A percentile compares a stretch with the other conserved stretches of the same genome.
Conservation (phyloP, 192 early-diverging fungal genomes). For the Backusella macrospora region DNA sequence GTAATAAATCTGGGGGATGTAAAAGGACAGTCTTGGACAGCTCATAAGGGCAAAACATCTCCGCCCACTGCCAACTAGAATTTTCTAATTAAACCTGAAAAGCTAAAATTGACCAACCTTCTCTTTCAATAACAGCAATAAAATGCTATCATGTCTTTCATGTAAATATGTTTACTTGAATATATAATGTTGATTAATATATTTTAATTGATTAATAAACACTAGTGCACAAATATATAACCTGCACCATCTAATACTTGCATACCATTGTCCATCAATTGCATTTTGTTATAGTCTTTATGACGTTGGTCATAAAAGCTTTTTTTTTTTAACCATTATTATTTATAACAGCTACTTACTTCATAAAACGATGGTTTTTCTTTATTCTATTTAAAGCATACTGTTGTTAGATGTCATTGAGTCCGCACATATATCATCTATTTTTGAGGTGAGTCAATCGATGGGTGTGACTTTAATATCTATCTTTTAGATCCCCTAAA, state of each 20-base stretch:
- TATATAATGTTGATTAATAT: too few species aligned
- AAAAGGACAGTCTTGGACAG: slow-evolving; percentile 2
- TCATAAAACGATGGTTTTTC: neutral
- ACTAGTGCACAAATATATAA: too few species aligned
- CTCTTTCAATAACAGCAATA: neutral
- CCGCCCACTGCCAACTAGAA: neutral
- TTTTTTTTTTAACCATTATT: neutral
- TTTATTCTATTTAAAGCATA: neutral
- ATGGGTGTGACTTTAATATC: slow-evolving; percentile 8
- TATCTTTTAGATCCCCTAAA: neutral
- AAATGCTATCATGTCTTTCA: neutral
- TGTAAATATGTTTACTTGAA: neutral
- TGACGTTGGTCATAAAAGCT: neutral
- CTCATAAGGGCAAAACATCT: slow-evolving; percentile 6
- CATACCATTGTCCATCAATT: neutral
- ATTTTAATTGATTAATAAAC: too few species aligned
- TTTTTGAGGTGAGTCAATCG: slow-evolving; percentile 1
- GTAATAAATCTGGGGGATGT: neutral
- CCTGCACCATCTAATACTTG: neutral
- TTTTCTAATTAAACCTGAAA: neutral
- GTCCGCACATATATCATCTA: neutral
- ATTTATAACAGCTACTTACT: neutral
- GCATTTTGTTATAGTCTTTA: neutral
- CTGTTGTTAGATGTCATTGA: neutral
- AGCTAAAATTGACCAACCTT: neutral